Conservation (phyloP, 1,284 basidiomycete genomes). For the Sporisorium reilianum region DNA sequence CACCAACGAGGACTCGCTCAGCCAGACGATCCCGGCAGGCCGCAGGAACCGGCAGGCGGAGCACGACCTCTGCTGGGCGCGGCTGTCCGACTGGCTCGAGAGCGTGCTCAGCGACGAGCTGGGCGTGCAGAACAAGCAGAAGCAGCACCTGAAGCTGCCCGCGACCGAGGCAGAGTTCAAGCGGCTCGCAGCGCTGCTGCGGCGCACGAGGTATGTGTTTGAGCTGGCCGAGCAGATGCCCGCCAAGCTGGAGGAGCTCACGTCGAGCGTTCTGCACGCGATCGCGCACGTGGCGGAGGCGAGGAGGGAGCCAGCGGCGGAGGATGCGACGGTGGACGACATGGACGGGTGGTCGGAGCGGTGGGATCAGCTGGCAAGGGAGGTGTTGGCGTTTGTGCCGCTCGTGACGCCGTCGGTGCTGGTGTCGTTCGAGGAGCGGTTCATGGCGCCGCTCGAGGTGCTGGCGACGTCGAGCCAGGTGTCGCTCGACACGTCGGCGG, state of each 20-base stretch:
- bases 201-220: constrained; percentile 25
- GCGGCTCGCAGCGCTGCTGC: constrained; percentile 28
- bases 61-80: constrained; percentile 47
- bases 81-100: constrained; percentile 51
- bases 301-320: not conserved
- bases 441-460: constrained; percentile 28
- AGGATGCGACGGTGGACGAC: constrained; percentile 6
- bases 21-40: constrained; percentile 32
- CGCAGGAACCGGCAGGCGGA: constrained; percentile 28
- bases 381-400: constrained; percentile 42
- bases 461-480: constrained; percentile 32
- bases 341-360: constrained; percentile 26
- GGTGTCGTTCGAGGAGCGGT: constrained; percentile 21
- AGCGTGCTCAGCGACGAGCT: constrained; percentile 51
- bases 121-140: constrained; percentile 19
- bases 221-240: constrained; percentile 45
- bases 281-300: constrained; percentile 23
- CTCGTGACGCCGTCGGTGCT: constrained; percentile 31
- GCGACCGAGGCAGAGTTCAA: constrained; percentile 31
- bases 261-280: constrained; percentile 25
- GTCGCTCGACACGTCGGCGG: constrained; percentile 27
- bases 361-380: constrained; percentile 34
- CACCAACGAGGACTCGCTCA: constrained; percentile 49
- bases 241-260: constrained; percentile 25
- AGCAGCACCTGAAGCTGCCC: constrained; percentile 25